phyloP scores from a whole-genome alignment of 2,329 filamentous ascomycete genomes.

The Thyridium curvatum region DNA sequence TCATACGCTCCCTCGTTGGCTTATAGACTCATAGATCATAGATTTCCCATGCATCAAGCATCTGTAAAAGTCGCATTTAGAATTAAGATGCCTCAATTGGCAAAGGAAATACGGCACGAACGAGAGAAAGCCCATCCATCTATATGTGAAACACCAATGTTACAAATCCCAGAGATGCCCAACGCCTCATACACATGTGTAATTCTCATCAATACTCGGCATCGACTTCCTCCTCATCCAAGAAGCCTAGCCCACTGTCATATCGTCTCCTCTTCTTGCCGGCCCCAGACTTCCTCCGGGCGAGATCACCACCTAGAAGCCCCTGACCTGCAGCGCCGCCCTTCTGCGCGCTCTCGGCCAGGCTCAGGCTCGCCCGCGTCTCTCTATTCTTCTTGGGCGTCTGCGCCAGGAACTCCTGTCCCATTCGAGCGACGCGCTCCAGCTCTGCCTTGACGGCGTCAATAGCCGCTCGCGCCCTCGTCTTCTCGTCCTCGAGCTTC shows the following conservation, averaged over 20 bases:
- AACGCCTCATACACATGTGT: conserved; percentile 4
- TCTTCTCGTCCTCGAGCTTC: conserved; percentile 28
- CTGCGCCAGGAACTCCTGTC: conserved; percentile 32
- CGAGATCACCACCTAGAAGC: conserved; percentile 14
- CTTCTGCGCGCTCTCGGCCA: conserved; percentile 5
- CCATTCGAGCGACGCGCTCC: conserved; percentile 38
- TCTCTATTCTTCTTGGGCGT: conserved; percentile 16
- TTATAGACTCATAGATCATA: conserved; percentile 14
- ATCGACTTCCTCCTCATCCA: conserved; percentile 47
- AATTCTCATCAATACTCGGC: neutral
- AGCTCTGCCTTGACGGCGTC: conserved; percentile 46
- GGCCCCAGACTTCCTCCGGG: conserved; percentile 15
- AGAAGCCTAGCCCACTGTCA: conserved; percentile 49
- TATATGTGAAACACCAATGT: neutral
- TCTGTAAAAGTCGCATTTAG: too few species aligned
- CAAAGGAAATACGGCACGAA: too few species aligned
- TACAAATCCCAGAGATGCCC: conserved; percentile 4
- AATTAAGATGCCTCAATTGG: too few species aligned
- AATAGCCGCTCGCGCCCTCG: conserved; percentile 35
- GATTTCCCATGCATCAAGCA: too few species aligned
- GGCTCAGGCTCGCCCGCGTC: conserved; percentile 3
- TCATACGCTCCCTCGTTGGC: conserved; percentile 41
- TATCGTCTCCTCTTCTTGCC: conserved; percentile 38
- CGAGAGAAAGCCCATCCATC: neutral
- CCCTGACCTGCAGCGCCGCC: conserved; percentile 3